Base-by-base conservation (phyloP, 345 rosid genomes). In the Brassica juncea region DNA sequence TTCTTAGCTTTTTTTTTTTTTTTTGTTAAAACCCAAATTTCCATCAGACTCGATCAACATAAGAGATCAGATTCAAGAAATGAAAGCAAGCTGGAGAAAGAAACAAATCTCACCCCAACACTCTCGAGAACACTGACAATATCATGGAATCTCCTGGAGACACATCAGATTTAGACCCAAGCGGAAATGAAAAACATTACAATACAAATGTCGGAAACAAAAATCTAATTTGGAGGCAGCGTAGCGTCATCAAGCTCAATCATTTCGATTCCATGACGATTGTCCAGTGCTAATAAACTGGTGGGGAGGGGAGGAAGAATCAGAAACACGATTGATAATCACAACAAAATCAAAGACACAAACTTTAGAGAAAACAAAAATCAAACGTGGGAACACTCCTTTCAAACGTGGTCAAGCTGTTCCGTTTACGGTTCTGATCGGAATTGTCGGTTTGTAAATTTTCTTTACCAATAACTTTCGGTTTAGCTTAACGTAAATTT, bases 201-300 rank as follows among this genome's bases (percentile, higher is more conserved):
- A 5, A 23, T 2, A 66, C 6, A 42, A 27, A 14, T 6, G 49
- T 4, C 55, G 16, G 30, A 21, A 8, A 10, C 72, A 64, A 66
- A 35, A 5, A 91, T 97, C 98, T 88, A 94, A 82, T 90, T 78
- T 85, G 0, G 71, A 35, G 0, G 98, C 96, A 32, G 37, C 37
- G 37, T 32, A 6, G 98, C 97, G 5, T 92, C 96, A n/a, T 94
- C 97, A 8, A 94, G 97, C 23, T 96, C 94, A 55, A 94, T 83
- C 67, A 66, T 81, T 10, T 92, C 93, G 49, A 85, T 82, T 23
- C 86, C 96, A 2, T 89, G 90, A 55, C 84, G 87, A 73, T 92
- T 86, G 57, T 94, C 92, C 75, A 94, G 57, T 54, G 85, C 87
- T 84, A 94, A 76, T 82, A 94, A 94, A 77, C 98, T 94, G 37